phyloP scores from a whole-genome alignment of 2,329 filamentous ascomycete species.

The Byssoonygena ceratinophila region DNA sequence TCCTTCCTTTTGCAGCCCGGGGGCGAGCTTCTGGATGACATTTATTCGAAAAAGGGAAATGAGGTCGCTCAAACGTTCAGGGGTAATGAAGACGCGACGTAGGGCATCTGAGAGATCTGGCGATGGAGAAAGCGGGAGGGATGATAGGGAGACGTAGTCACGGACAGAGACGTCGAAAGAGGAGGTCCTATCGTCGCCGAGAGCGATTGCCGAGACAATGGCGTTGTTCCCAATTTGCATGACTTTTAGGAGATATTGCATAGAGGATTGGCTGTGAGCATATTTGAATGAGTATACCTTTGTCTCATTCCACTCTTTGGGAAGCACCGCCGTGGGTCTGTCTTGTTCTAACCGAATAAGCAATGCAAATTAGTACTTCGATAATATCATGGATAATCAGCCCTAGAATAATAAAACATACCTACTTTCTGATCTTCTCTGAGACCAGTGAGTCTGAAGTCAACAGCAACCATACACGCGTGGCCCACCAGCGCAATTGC shows the following conservation, averaged over 20 bases:
- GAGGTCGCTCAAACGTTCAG: slow-evolving; percentile 57
- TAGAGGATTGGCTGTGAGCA: slow-evolving; percentile 71
- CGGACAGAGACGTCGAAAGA: slow-evolving; percentile 63
- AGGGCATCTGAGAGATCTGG: slow-evolving; percentile 27
- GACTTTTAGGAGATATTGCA: slow-evolving; percentile 71
- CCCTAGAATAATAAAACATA: too few relatives aligned
- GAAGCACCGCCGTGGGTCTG: slow-evolving; percentile 43
- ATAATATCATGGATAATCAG: too few relatives aligned
- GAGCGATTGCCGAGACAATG: slow-evolving; percentile 67
- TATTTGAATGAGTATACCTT: slow-evolving; percentile 73
- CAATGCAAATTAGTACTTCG: neutral
- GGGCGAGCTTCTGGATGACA: slow-evolving; percentile 75
- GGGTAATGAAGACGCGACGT: slow-evolving; percentile 61
- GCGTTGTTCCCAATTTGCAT: slow-evolving; percentile 72
- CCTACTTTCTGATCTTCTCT: slow-evolving; percentile 43
- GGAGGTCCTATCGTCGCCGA: slow-evolving; percentile 70
- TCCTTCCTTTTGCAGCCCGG: slow-evolving; percentile 64
- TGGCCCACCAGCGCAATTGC: slow-evolving; percentile 75
- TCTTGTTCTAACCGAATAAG: slow-evolving; percentile 18
- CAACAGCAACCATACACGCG: slow-evolving; percentile 67
- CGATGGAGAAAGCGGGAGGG: slow-evolving; percentile 42
- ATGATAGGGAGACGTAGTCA: slow-evolving; percentile 61
- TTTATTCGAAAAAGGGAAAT: slow-evolving; percentile 62
- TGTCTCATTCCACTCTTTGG: slow-evolving; percentile 67
- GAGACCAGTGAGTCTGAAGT: slow-evolving; percentile 73